Evolutionary conservation across 2,329 filamentous ascomycete genomes (phyloP), one percentile per base, ranked within the genome.

Genomic region (Metarhizium anisopliae): DNA sequence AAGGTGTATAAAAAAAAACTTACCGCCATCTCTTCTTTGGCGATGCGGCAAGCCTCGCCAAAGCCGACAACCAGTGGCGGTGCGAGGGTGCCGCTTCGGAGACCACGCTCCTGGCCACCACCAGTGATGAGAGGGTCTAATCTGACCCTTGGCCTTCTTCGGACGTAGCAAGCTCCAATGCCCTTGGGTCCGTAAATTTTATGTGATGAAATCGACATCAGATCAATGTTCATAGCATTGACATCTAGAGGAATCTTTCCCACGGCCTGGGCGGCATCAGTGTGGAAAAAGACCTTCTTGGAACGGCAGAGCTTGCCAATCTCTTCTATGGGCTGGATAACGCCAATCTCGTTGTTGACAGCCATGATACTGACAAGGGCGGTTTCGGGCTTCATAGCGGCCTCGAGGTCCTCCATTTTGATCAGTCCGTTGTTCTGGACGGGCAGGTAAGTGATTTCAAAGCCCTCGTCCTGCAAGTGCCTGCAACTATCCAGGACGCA

Each of bases 131-230:
- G 87, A 52, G 94, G 94, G 58, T 99, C 94, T 56, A 99, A 77
- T 72, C 94, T 89, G 63, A 99, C 94, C 70, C 93, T 86, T 2
- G 94, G 94, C 56, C 94, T 83, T 75, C 94, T 84, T 66, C 94
- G 87, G 51, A 99, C 90, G 67, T 93, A 99, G 75, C 94, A 99
- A 57, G 94, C 94, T 57, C 94, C 94, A 56, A 99, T 89, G 38
- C 94, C 94, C 78, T 96, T 99, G 54, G 94, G 94, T 30, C 94
- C 94, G 69, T 99, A 99, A 55, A 99, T 95, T 75, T 99, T 99
- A 76, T 99, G 94, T 35, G 90, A 92, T 8, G 94, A 97, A 59
- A 99, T 96, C 35, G 93, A 97, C 93, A 99, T 96, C 67, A 99
- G 76, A 69, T 99, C 94, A 61, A 99, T 87, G 72, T 96, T 95